Base-by-base conservation (phyloP, 345 rosid species). In the Moricandia arvensis region DNA sequence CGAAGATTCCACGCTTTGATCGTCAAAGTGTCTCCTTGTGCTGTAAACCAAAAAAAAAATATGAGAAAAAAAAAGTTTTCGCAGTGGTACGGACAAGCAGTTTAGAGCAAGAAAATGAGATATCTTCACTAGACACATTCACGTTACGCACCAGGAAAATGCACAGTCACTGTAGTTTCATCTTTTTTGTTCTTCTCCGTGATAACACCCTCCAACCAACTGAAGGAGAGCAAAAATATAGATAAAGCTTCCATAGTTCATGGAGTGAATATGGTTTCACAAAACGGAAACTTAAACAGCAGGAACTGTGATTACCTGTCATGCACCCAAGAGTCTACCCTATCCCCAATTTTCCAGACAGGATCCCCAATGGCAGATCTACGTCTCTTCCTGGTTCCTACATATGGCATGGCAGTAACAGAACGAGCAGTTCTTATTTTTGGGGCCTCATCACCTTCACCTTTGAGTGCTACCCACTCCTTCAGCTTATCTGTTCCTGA, bases 301-400 rank as follows among this genome's bases (percentile, higher is more conserved):
- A 17, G 26, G 6, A 1, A 47, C 17, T 34, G 68, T 9, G 47
- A 66, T 47, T 83, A 95, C 99, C 99, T 85, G 68, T 93, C 90
- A 75, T 77, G 86, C 64, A 90, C 86, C 91, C 93, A 89, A 53
- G 90, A 91, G 76, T 96, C 98, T 49, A 91, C 96, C 81, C 84
- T 87, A 79, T 96, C 99, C 64, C 98, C 99, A 82, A 89, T 83
- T 59, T 90, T 89, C 96, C 98, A 96, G 53, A 45, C 79, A 81
- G 80, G 79, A 72, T 90, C 94, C 16, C 83, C 89, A 73, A 83
- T 81, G 62, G 94, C 93, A 69, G 91, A 88, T 75, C 99, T 86
- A 41, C 96, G 91, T 71, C 99, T 21, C 24, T 21, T 21, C 24
- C 24, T 21, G 24, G 24, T 21, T 21, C 24, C 24, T 21, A 21